Base-by-base conservation (phyloP, 1,139 yeast species). In the Zygosaccharomyces sapae region DNA sequence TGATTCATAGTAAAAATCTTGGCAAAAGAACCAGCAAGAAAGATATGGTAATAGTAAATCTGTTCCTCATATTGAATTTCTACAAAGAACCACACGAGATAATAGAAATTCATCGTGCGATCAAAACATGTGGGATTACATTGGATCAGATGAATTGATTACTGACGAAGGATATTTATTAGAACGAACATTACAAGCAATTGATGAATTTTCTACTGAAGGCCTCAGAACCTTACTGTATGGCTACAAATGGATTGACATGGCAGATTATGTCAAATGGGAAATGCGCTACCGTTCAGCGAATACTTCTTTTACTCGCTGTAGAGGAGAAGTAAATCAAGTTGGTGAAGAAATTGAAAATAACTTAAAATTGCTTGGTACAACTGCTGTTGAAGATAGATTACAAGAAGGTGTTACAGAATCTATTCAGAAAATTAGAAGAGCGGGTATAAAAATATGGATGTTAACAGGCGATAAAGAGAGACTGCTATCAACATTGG, bases 401-500 rank as follows among this genome's bases (percentile, higher is more conserved):
- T 73, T 94, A 41, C 99, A 94, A 67, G 86, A 84, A 38, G 99
- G 98, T 9, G 98, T 94, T 0, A 85, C 97, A 22, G 96, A 89
- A 49, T 80, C 97, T 0, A 90, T 92, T 53, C 97, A 89, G 49
- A 89, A 88, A 62, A 75, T 94, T 35, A 79, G 96, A 57, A 75
- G 95, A 52, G 98, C 98, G 0, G 96, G 96, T 4, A 89, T 92
- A 49, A 87, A 84, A 61, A 70, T 94, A 73, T 92, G 99, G 98
- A 92, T 92, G 97, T 73, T 92, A 49, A 92, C 99, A 0, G 99
- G 99, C 45, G 99, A 92, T 63, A 92, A 92, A 75, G 97, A 51
- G 99, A 94, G 67, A 94, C 99, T 0, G 98, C 99, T 1, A 89
- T 92, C 50, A 92, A 89, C 61, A 92, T 94, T 66, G 98, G 98